Conservation (phyloP, 2,329 filamentous ascomycete species). For the Blastomyces gilchristii region DNA sequence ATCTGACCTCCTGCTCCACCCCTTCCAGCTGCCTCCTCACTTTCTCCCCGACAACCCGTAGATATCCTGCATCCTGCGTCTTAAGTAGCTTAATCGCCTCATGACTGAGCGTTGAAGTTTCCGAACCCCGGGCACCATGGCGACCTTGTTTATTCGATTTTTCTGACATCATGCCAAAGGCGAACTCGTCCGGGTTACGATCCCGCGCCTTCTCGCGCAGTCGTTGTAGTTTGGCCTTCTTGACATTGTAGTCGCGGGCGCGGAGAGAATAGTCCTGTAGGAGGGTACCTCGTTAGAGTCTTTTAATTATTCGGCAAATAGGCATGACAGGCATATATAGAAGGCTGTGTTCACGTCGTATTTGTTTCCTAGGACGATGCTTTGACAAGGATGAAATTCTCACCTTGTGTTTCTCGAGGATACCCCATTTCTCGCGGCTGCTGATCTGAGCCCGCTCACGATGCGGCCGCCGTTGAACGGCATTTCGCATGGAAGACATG, state of each 20-base stretch:
- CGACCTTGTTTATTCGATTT: slow-evolving; percentile 33
- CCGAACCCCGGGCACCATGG: slow-evolving; percentile 40
- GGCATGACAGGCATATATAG: not conserved
- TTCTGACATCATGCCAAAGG: slow-evolving; percentile 53
- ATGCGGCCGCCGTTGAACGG: slow-evolving; percentile 72
- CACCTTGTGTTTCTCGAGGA: slow-evolving; percentile 92
- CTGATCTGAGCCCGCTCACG: slow-evolving; percentile 79
- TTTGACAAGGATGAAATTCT: not conserved
- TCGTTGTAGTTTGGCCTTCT: slow-evolving; percentile 50
- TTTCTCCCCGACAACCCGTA: slow-evolving; percentile 49
- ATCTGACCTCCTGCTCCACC: slow-evolving; percentile 35
- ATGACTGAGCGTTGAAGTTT: slow-evolving; percentile 37
- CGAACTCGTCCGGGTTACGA: slow-evolving; percentile 57
- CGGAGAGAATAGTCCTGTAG: slow-evolving; percentile 53
- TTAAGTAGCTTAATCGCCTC: slow-evolving; percentile 55
- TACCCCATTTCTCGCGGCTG: slow-evolving; percentile 74
- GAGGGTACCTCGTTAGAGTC: not conserved
- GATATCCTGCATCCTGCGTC: slow-evolving; percentile 54
- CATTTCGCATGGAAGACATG: slow-evolving; percentile 52
- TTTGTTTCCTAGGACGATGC: not conserved
- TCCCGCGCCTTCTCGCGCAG: slow-evolving; percentile 50
- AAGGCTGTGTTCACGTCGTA: not conserved
- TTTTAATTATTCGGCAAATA: not conserved
- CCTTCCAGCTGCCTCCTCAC: slow-evolving; percentile 45
- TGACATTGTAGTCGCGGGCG: slow-evolving; percentile 53